Evolutionary conservation across 2,329 filamentous ascomycete genomes (phyloP).

Genomic region (Calonectria naviculata): DNA sequence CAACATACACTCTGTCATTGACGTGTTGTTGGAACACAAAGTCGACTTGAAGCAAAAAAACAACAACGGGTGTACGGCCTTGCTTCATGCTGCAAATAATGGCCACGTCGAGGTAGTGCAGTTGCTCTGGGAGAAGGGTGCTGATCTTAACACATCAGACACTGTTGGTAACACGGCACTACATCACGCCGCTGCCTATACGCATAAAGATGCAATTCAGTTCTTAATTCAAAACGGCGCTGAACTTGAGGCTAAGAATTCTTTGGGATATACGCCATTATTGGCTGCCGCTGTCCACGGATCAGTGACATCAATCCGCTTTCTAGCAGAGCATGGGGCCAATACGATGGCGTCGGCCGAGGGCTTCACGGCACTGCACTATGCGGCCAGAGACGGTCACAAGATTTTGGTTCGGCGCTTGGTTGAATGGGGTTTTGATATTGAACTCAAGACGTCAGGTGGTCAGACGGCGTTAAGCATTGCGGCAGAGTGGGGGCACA

Average conservation of each 20-base stretch:
- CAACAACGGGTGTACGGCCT: neutral
- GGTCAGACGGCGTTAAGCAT: neutral
- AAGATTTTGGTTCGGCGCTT: neutral
- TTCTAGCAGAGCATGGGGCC: slow-evolving; percentile 3
- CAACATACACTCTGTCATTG: neutral
- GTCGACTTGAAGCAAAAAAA: neutral
- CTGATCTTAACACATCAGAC: neutral
- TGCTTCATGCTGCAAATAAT: neutral
- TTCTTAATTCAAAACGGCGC: slow-evolving; percentile 1
- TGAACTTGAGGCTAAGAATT: neutral
- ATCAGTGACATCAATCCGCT: neutral
- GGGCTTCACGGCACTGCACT: neutral
- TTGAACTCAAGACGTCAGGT: neutral
- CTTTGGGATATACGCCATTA: neutral
- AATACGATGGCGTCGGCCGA: neutral
- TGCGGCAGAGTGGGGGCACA: neutral
- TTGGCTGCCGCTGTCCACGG: slow-evolving; percentile 4
- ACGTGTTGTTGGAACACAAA: neutral
- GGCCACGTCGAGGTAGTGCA: neutral
- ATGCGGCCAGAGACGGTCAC: neutral
- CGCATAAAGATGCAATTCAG: neutral
- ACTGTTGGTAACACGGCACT: neutral
- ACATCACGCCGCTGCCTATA: neutral
- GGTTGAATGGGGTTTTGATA: neutral
- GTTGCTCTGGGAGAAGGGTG: neutral